phyloP scores from a whole-genome alignment of 768 basidiomycete species.

The Heimioporus sp. region DNA sequence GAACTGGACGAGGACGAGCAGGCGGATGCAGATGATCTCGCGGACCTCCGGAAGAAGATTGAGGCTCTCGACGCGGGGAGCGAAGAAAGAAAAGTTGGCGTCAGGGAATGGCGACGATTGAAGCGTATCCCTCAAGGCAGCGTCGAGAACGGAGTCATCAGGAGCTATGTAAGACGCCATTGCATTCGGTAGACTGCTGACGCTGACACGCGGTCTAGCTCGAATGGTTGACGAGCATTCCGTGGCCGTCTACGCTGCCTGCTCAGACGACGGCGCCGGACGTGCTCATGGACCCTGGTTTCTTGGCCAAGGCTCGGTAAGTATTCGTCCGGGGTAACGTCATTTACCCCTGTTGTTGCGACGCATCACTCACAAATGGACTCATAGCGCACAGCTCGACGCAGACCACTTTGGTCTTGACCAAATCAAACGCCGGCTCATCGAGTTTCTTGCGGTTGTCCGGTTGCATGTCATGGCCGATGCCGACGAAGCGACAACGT shows the following conservation, averaged over 20 bases:
- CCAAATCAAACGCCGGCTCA: slow-evolving; percentile 86
- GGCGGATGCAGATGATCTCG: slow-evolving; percentile 77
- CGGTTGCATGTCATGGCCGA: slow-evolving; percentile 44
- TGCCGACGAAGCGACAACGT: slow-evolving; percentile 14
- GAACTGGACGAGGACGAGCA: slow-evolving; percentile 79
- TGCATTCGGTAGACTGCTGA: not conserved
- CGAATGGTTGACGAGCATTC: slow-evolving; percentile 85
- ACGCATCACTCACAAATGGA: not conserved
- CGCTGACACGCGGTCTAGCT: slow-evolving; percentile 40
- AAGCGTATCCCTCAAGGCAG: slow-evolving; percentile 88
- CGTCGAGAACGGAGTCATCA: slow-evolving; percentile 87
- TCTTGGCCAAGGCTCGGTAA: slow-evolving; percentile 64
- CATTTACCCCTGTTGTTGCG: no score
- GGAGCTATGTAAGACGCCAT: slow-evolving; percentile 62
- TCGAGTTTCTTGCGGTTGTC: slow-evolving; percentile 91
- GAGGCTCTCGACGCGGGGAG: slow-evolving; percentile 70
- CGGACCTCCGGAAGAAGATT: slow-evolving; percentile 67
- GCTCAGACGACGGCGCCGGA: slow-evolving; percentile 27
- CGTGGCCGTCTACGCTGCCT: slow-evolving; percentile 61
- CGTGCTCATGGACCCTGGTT: slow-evolving; percentile 49
- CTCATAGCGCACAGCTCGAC: slow-evolving; percentile 62
- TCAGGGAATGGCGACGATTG: slow-evolving; percentile 79
- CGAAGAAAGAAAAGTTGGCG: slow-evolving; percentile 81
- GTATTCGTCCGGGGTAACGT: not conserved
- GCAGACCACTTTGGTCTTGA: slow-evolving; percentile 90